Evolutionary conservation across 2,329 filamentous ascomycete species (phyloP), one percentile per base, ranked within the genome.

Genomic region (Hypoxylon sp.): DNA sequence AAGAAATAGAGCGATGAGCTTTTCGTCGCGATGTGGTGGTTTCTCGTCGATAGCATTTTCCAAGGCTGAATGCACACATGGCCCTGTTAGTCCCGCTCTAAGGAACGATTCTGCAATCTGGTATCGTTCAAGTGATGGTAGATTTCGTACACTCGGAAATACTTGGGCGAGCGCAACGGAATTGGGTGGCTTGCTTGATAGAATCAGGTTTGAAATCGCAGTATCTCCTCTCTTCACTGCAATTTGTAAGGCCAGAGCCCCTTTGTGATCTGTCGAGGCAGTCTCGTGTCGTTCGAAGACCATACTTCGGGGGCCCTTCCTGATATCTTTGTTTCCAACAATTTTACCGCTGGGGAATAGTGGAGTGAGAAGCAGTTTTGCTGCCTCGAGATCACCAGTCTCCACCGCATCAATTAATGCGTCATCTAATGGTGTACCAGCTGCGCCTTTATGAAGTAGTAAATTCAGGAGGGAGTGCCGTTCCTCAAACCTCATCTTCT

Each of bases 231-330:
- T 81, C 37, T 83, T 76, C 0, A 88, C 81, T 0, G 87, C 85
- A 9, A 83, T 80, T 29, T 83, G 80, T 29, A 89, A 76, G 0
- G 86, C 86, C 62, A 86, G 75, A 0, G 86, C 86, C 3, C 81
- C 82, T 53, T 84, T 84, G 66, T 87, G 79, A 63, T 88, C 83
- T 2, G 85, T 83, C 2, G 86, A 87, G 5, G 87, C 86, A 5
- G 82, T 80, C 17, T 82, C 82, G 63, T 88, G 86, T 33, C 81
- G 79, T 46, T 82, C 80, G 42, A 76, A 79, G 5, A 81, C 74
- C 67, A 80, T 74, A 47, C 74, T 76, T 17, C 75, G 75, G 4
- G 78, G 71, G 1, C 76, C 74, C 29, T 66, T 77, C 26, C 73
- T 76, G 10, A 76, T 73, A 58, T 76, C 75, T 59, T 71, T 74